Percentiles rank a stretch among this genome's conserved stretches.
phyloP scores from a whole-genome alignment of 116 monocot genomes.

The Cymodocea nodosa region DNA sequence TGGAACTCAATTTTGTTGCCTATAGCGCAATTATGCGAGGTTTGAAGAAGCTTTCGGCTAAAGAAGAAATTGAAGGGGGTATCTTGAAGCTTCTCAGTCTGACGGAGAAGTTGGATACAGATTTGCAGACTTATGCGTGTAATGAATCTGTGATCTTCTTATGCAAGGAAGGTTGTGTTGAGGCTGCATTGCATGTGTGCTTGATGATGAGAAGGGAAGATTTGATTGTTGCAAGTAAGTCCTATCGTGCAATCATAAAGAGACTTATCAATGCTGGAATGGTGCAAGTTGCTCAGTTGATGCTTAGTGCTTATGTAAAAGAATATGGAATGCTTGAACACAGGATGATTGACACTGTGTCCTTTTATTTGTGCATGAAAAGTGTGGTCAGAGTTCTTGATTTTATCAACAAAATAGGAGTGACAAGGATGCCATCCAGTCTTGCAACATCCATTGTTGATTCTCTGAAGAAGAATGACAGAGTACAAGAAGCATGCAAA shows the following conservation, averaged over 20 bases:
- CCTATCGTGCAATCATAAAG: conserved; percentile 47
- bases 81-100: conserved; percentile 39
- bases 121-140: conserved; percentile 29
- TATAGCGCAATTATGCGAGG: conserved; percentile 34
- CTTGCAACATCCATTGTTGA: conserved; percentile 27
- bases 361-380: conserved; percentile 34
- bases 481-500: conserved; percentile 41
- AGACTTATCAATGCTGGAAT: conserved; percentile 22
- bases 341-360: conserved; percentile 28
- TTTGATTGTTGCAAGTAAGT: conserved; percentile 27
- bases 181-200: conserved; percentile 35
- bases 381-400: conserved; percentile 22
- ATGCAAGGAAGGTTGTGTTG: conserved; percentile 30
- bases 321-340: conserved; percentile 31
- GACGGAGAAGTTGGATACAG: conserved; percentile 24
- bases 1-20: conserved; percentile 38
- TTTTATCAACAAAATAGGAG: conserved; percentile 16
- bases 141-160: conserved; percentile 51
- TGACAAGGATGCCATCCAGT: conserved; percentile 17
- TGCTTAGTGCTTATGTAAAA: conserved; percentile 51
- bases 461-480: conserved; percentile 39
- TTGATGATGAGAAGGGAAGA: conserved; percentile 29
- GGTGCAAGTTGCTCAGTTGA: conserved; percentile 14
- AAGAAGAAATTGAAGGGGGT: conserved; percentile 27
- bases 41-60: conserved; percentile 37